These are phyloP conservation scores for Adansonia rubrostipa DNA, from an alignment of 441 rosid genomes.

Conservation along the genomic window DNA sequence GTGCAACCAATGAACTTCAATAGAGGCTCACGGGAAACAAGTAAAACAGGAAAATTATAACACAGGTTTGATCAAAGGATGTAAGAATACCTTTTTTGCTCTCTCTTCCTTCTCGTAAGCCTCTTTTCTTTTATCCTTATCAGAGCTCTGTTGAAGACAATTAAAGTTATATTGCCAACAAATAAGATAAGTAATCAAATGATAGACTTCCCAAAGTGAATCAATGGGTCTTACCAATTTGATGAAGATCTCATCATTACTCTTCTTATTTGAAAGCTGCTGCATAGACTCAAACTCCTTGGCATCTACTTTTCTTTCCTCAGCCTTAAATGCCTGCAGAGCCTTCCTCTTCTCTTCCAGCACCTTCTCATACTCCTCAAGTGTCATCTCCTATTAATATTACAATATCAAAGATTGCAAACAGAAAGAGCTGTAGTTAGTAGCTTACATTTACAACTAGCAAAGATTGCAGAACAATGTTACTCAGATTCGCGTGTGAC, in stretches of 20 bases:
- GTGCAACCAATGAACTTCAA: neutral
- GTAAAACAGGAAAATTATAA: neutral
- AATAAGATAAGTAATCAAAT: neutral
- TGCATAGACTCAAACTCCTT: constrained; percentile 73
- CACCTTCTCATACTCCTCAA: constrained; percentile 89
- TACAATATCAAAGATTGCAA: neutral
- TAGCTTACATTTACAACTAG: neutral
- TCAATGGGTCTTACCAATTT: constrained; percentile 54
- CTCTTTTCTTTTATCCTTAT: constrained; percentile 70
- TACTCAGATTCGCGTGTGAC: neutral
- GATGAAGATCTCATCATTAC: constrained; percentile 57
- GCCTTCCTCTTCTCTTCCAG: constrained; percentile 83
- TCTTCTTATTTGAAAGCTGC: constrained; percentile 68
- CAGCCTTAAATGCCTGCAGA: constrained; percentile 62
- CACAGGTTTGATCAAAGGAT: neutral
- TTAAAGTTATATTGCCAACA: neutral
- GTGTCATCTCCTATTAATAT: constrained; percentile 73
- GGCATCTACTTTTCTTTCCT: constrained; percentile 75
- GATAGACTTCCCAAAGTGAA: neutral
- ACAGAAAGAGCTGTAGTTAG: neutral
- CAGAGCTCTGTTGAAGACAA: constrained; percentile 52
- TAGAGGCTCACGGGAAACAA: neutral
- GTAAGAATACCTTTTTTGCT: constrained; percentile 58
- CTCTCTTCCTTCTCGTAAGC: constrained; percentile 67
- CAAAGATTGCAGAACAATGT: neutral